Conservation (phyloP, 2,329 filamentous ascomycete genomes). For the Colletotrichum sublineola region DNA sequence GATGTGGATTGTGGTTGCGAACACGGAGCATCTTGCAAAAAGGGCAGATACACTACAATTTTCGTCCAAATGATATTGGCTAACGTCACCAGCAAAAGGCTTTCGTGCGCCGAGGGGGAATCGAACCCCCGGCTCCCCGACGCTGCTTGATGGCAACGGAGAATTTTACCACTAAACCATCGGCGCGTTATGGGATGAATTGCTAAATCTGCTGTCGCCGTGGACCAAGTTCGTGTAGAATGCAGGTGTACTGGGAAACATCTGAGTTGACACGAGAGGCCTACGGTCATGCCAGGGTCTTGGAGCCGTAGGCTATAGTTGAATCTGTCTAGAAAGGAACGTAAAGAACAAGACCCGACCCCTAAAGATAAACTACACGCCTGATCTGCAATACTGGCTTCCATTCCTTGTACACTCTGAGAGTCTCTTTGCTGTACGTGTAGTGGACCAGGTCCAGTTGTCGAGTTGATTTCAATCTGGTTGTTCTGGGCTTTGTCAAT, state of each 20-base stretch:
- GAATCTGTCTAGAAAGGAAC: too few relatives aligned
- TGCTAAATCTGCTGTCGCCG: not conserved
- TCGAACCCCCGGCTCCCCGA: slow-evolving; percentile 40
- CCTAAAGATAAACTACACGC: not conserved
- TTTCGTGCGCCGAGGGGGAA: slow-evolving; percentile 26
- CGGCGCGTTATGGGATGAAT: not conserved
- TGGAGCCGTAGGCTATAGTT: too few relatives aligned
- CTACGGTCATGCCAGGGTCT: not conserved
- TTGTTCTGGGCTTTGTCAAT: not conserved
- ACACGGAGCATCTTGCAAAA: not conserved
- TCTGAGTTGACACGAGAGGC: not conserved
- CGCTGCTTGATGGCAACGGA: slow-evolving; percentile 34
- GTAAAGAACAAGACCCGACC: too few relatives aligned
- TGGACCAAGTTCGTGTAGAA: not conserved
- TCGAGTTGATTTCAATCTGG: too few relatives aligned
- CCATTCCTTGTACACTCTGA: not conserved
- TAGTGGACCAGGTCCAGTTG: too few relatives aligned
- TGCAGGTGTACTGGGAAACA: not conserved
- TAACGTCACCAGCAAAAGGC: not conserved
- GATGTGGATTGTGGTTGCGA: too few relatives aligned
- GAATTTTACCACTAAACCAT: slow-evolving; percentile 42
- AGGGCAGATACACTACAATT: too few relatives aligned
- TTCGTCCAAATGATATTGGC: not conserved
- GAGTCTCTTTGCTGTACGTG: not conserved
- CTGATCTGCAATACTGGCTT: not conserved